Base-by-base conservation (phyloP, 352 stramenopile species). In the Phytophthora tentaculata region DNA sequence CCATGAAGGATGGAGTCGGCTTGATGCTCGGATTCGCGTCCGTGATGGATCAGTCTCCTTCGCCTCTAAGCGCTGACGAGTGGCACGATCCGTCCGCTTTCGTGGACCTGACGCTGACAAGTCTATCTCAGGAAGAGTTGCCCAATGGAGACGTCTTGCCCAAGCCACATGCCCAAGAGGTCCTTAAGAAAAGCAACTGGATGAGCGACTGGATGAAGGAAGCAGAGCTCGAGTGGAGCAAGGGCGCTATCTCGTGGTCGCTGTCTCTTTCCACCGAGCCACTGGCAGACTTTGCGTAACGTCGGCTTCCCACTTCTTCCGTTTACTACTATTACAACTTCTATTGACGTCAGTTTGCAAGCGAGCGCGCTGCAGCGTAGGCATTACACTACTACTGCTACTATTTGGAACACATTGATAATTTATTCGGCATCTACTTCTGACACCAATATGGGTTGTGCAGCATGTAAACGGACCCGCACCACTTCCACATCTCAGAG, bases 21-120 rank as follows among this genome's bases (percentile, higher is more conserved):
- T 44, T 61, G 28, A 53, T 59, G 39, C 17, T 61, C 2, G 52
- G 29, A 8, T 62, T 57, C 10, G 55, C 65, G 12, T 53, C 56
- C 2, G 56, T 56, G 16, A 52, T 69, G 52, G 65, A 79, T 14
- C 53, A 64, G 20, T 69, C 78, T 0, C 54, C 81, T 28, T 92
- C 81, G 13, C 80, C 80, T 5, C 61, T 92, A 52, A 83, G 84
- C 64, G 84, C 86, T 39, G 80, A 89, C 51, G 80, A 89, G 51
- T 92, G 81, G 82, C 83, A 73, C 43, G 74, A 90, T 35, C 67
- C 79, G 19, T 74, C 70, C 23, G 56, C 69, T 32, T 74, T 86
- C 35, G 62, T 88, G 35, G 77, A 88, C 47, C 69, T 84, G 45
- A 61, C 80, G 32, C 64, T 88, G 44, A 67, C 71, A 24, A 73